A percentile compares a stretch with the other conserved stretches of the same genome.
Conservation (phyloP, 1,139 yeast genomes). For the Pichia sp. region DNA sequence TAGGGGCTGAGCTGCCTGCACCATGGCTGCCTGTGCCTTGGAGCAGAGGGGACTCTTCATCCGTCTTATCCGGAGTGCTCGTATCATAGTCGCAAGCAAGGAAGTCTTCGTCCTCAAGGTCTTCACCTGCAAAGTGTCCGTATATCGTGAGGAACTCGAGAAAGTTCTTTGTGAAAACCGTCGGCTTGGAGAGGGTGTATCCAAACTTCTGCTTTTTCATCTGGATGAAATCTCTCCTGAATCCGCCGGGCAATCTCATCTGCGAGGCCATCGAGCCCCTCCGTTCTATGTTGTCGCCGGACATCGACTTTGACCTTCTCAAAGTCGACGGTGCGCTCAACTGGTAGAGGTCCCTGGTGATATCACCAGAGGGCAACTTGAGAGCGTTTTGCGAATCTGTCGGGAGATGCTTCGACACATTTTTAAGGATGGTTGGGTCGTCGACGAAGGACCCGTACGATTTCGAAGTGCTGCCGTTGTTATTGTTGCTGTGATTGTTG, state of each 20-base stretch:
- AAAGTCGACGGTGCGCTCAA: conserved; percentile 16
- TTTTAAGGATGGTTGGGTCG: conserved; percentile 28
- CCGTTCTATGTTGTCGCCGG: conserved; percentile 36
- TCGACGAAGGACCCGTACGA: conserved; percentile 28
- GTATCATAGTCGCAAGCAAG: conserved; percentile 47
- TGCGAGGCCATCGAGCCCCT: conserved; percentile 64
- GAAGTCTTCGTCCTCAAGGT: conserved; percentile 65
- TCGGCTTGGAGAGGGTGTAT: conserved; percentile 33
- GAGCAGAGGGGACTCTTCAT: conserved; percentile 48
- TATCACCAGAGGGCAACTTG: conserved; percentile 66
- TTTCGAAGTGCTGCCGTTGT: neutral
- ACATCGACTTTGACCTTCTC: conserved; percentile 30
- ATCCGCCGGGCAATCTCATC: conserved; percentile 75
- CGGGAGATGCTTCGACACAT: conserved; percentile 29
- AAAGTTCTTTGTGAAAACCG: conserved; percentile 62
- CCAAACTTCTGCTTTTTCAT: conserved; percentile 32
- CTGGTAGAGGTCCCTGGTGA: conserved; percentile 54
- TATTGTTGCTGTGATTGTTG: neutral
- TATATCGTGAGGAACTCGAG: conserved; percentile 70
- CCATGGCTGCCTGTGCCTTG: conserved; percentile 8
- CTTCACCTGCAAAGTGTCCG: conserved; percentile 84
- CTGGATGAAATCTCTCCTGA: conserved; percentile 62
- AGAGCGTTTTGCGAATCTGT: conserved; percentile 37
- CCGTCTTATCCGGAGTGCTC: conserved; percentile 31
- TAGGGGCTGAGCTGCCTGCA: neutral